Conservation (phyloP, 2,329 filamentous ascomycete species). For the Sphaerulina vaccinii region DNA sequence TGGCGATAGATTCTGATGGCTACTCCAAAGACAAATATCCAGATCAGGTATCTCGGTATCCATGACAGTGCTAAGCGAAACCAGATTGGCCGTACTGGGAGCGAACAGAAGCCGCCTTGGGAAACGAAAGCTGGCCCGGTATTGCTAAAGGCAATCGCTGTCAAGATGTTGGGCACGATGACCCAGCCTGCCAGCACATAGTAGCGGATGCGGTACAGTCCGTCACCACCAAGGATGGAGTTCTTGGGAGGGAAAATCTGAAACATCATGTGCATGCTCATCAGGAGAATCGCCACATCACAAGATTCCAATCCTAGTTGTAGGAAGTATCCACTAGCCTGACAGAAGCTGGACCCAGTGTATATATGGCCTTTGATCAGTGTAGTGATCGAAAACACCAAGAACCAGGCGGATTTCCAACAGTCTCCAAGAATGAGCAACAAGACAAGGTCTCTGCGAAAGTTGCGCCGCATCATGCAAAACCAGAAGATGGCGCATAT, state of each 20-base stretch:
- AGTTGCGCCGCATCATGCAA: constrained; percentile 68
- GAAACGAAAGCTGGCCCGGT: constrained; percentile 57
- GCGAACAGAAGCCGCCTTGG: constrained; percentile 66
- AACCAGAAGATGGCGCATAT: constrained; percentile 69
- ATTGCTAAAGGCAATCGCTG: constrained; percentile 63
- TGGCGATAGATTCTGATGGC: constrained; percentile 71
- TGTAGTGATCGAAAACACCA: constrained; percentile 62
- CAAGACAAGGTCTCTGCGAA: constrained; percentile 74
- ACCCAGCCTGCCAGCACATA: constrained; percentile 59
- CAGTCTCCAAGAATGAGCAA: constrained; percentile 70
- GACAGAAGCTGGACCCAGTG: constrained; percentile 28
- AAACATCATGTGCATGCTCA: constrained; percentile 69
- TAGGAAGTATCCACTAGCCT: constrained; percentile 33
- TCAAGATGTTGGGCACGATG: constrained; percentile 58
- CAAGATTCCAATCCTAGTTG: constrained; percentile 32
- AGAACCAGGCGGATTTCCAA: constrained; percentile 67
- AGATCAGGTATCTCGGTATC: constrained; percentile 71
- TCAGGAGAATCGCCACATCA: constrained; percentile 69
- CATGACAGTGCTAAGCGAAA: constrained; percentile 67
- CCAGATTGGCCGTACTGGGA: constrained; percentile 67
- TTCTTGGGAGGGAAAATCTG: constrained; percentile 64
- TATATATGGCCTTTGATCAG: constrained; percentile 49
- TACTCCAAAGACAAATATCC: constrained; percentile 61
- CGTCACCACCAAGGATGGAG: constrained; percentile 52
- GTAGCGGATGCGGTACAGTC: constrained; percentile 66